Conservation (phyloP, 306 rosid genomes). For the Prunus campanulata region DNA sequence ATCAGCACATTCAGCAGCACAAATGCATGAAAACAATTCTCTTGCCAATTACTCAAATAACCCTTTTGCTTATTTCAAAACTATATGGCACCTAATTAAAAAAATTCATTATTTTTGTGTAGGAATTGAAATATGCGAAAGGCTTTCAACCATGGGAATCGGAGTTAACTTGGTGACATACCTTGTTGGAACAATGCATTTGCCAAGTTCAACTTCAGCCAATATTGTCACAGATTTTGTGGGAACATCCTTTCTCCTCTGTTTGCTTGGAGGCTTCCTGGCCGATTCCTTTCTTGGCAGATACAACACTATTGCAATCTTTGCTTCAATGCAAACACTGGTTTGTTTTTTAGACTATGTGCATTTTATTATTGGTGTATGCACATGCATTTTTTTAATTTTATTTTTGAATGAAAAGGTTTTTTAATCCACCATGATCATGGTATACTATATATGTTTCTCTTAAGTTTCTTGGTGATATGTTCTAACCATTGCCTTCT, state of each 20-base stretch:
- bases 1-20: too few relatives aligned
- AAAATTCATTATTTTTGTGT: not conserved
- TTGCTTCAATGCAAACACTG: constrained; percentile 67
- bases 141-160: constrained; percentile 96
- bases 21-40: too few relatives aligned
- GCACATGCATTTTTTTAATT: too few relatives aligned
- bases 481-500: too few relatives aligned
- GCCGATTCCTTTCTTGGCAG: constrained; percentile 95
- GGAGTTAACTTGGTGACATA: constrained; percentile 90
- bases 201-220: constrained; percentile 91
- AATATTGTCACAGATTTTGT: constrained; percentile 83
- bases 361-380: not conserved
- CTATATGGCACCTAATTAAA: too few relatives aligned
- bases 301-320: constrained; percentile 72
- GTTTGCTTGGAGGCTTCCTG: constrained; percentile 88
- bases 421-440: too few relatives aligned
- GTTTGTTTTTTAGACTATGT: constrained; percentile 25
- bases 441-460: too few relatives aligned
- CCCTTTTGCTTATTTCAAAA: too few relatives aligned
- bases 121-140: constrained; percentile 82
- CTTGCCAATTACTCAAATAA: too few relatives aligned
- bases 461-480: too few relatives aligned
- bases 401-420: too few relatives aligned
- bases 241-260: constrained; percentile 83
- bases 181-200: constrained; percentile 73